Base-by-base conservation (phyloP, 225 moss, liverwort and hornwort genomes). In the Ulota crispa region DNA sequence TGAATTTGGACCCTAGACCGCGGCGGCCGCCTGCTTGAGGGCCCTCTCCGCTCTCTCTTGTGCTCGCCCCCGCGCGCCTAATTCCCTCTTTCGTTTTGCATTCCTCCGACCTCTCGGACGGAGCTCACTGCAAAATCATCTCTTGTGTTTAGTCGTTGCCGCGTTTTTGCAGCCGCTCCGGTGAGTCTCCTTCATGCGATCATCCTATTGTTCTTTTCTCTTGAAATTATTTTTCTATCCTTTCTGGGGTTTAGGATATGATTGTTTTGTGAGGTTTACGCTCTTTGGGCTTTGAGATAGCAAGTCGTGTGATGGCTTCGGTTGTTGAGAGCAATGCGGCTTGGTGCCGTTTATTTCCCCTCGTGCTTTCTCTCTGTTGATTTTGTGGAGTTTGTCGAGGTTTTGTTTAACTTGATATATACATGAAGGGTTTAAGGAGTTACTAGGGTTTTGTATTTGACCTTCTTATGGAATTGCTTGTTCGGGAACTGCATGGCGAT, bases 1-100 rank as follows among this genome's bases (percentile, higher is more conserved):
- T 85, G 15, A 82, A 72, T 16, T 79, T 79, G 73, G 77, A 68
- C 76, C 80, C 72, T 82, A 79, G 64, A 50, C 67, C 77, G 83
- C 85, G 88, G 88, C 88, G 85, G 88, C 88, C 88, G 88, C 88
- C 85, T 39, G 56, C 39, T 2, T 0, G 9, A 11, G 21, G 1
- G 1, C 16, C 15, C 28, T 47, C 72, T 32, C 75, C 24, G 2
- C 8, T 3, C 43, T 18, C 13, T 54, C 75, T 28, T 66, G 7
- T 24, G 41, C 34, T 11, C 54, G 21, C 8, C 28, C 26, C 28
- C 7, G 67, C 72, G 7, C 24, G 0, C 8, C 0, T 21, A 0
- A 0, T 0, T 2, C 7, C 2, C 64, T 69, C 75, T 76, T 83
- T 73, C 0, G 24, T 8, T 57, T 62, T 52, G 72, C 72, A 50